Percentiles rank a stretch among this genome's conserved stretches.
Conservation (phyloP, 352 stramenopile genomes). For the Elongisporangium anandrum region DNA sequence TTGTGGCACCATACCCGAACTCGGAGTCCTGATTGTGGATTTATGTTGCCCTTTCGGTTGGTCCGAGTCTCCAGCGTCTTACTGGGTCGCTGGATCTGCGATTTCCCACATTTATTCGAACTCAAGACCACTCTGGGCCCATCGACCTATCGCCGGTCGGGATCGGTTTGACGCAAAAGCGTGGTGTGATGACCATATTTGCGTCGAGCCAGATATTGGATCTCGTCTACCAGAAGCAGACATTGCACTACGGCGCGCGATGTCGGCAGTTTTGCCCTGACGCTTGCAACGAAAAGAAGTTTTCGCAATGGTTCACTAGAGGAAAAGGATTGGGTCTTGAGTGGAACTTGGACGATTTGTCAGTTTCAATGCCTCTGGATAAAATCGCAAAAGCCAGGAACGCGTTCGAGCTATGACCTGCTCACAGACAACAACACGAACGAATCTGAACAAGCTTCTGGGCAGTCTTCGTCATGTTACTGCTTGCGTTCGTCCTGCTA, state of each 20-base stretch:
- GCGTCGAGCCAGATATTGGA: conserved; percentile 13
- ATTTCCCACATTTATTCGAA: conserved; percentile 6
- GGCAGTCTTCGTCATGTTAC: conserved; percentile 10
- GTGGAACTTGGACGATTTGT: conserved; percentile 2
- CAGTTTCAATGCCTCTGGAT: conserved; percentile 5
- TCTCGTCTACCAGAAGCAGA: conserved; percentile 4
- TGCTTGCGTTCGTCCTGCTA: conserved; percentile 6
- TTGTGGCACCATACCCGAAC: neutral
- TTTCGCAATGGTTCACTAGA: conserved; percentile 6
- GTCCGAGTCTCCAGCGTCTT: conserved; percentile 5
- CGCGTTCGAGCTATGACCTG: neutral
- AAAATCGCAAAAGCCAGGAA: conserved; percentile 7
- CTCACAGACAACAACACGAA: conserved; percentile 1
- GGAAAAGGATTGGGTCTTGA: conserved; percentile 4
- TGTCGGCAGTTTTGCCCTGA: conserved; percentile 4
- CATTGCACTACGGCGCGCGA: conserved; percentile 2
- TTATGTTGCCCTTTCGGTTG: conserved; percentile 2
- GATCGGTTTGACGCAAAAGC: conserved; percentile 4
- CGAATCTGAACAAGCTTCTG: conserved; percentile 5
- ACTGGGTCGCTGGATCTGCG: conserved; percentile 3
- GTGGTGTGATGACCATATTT: conserved; percentile 15
- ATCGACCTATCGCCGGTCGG: neutral
- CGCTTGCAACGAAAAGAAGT: conserved; percentile 15
- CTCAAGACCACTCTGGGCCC: neutral
- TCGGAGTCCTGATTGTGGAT: conserved; percentile 1